These are phyloP conservation scores for Eragrostis tef DNA, from an alignment of 202 grass and related monocot species.

Conservation along the genomic window DNA sequence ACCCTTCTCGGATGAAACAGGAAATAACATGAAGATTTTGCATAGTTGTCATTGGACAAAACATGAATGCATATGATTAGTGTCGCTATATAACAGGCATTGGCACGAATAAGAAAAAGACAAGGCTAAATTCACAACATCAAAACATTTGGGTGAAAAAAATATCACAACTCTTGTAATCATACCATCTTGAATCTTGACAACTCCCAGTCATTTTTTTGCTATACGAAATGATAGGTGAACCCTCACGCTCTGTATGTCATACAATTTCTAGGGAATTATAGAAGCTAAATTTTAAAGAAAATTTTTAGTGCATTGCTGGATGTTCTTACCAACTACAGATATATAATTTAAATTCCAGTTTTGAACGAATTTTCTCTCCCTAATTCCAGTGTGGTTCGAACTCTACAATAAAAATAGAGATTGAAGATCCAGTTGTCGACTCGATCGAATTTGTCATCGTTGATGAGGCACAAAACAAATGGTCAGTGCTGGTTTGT, in stretches of 20 bases:
- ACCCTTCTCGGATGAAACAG: no score
- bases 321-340: background rate
- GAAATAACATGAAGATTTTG: no score
- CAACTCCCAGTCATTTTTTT: background rate
- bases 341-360: background rate
- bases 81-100: no score
- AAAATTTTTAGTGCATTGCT: background rate
- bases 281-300: background rate
- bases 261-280: no score
- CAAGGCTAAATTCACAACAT: background rate
- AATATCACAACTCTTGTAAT: background rate
- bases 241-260: no score
- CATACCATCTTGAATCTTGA: no score
- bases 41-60: no score
- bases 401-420: slow-evolving; percentile 67
- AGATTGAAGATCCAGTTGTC: slow-evolving; percentile 74
- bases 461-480: slow-evolving; percentile 66
- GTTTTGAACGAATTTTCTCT: background rate
- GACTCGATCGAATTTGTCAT: slow-evolving; percentile 77
- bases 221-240: background rate
- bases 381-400: slow-evolving; percentile 53
- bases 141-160: background rate
- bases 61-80: no score
- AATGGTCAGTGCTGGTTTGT: slow-evolving; percentile 60
- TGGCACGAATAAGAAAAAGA: background rate